These are phyloP conservation scores for Globisporangium cederbergense DNA, from an alignment of 352 stramenopile species.

Conservation along the genomic window DNA sequence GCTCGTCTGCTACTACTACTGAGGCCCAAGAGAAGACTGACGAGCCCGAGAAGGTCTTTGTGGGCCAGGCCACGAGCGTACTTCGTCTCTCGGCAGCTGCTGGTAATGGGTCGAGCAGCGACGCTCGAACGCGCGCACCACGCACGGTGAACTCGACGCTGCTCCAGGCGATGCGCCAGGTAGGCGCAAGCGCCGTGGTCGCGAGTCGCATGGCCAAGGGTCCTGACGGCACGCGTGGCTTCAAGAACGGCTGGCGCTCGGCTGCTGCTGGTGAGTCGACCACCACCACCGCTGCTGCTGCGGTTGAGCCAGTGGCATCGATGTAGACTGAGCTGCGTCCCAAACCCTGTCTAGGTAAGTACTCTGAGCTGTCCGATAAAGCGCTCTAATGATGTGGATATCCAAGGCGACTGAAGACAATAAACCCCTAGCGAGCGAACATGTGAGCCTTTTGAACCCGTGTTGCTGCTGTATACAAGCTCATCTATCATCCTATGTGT, in stretches of 20 bases:
- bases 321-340: neutral
- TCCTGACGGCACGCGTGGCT: slow-evolving; percentile 69
- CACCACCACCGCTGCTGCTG: neutral
- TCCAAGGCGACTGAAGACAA: neutral
- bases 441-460: neutral
- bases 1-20: neutral
- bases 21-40: slow-evolving; percentile 1
- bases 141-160: slow-evolving; percentile 67
- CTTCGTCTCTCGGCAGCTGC: slow-evolving; percentile 33
- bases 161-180: slow-evolving; percentile 59
- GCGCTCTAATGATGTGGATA: neutral
- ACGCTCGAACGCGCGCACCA: slow-evolving; percentile 29
- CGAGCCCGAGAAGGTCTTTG: slow-evolving; percentile 9
- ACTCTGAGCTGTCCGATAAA: neutral
- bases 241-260: slow-evolving; percentile 51
- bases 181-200: slow-evolving; percentile 55
- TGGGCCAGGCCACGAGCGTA: slow-evolving; percentile 48
- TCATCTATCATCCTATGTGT: neutral
- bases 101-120: slow-evolving; percentile 12
- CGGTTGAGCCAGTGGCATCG: neutral
- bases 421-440: slow-evolving; percentile 1
- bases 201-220: slow-evolving; percentile 71
- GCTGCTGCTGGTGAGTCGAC: neutral
- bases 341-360: no score
- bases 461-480: neutral